A percentile compares a stretch with the other conserved stretches of the same genome.
Evolutionary conservation across 1,139 yeast species (phyloP).

Genomic region (Saccharomycopsis hybrid): DNA sequence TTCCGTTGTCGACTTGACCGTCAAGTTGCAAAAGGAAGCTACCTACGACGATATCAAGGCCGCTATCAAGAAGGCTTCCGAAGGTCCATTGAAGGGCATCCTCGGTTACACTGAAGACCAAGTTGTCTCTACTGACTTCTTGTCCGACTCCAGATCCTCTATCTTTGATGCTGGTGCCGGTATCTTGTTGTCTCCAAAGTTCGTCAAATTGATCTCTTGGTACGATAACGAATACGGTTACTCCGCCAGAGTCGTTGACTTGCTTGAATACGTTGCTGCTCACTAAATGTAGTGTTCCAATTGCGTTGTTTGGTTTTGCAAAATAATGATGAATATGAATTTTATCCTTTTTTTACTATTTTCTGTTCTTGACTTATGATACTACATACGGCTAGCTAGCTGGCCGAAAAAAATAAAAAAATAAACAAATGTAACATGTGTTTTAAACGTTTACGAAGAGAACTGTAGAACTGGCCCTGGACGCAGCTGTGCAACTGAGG

Average conservation of each 20-base stretch:
- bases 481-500: too few species aligned
- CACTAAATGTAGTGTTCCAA: not conserved
- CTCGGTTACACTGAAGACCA: slow-evolving; percentile 81
- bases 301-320: too few species aligned
- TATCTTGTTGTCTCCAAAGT: slow-evolving; percentile 77
- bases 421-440: too few species aligned
- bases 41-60: slow-evolving; percentile 73
- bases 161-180: slow-evolving; percentile 84
- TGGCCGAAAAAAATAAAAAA: too few species aligned
- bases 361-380: too few species aligned
- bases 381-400: too few species aligned
- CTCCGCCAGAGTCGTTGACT: slow-evolving; percentile 87
- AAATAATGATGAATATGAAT: too few species aligned
- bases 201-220: slow-evolving; percentile 82
- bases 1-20: slow-evolving; percentile 71
- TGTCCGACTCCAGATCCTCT: slow-evolving; percentile 69
- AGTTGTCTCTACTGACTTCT: slow-evolving; percentile 80
- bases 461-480: too few species aligned
- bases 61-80: slow-evolving; percentile 63
- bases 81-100: slow-evolving; percentile 67
- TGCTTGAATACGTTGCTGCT: slow-evolving; percentile 31
- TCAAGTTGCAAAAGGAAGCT: slow-evolving; percentile 61
- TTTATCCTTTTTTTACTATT: too few species aligned
- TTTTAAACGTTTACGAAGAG: too few species aligned
- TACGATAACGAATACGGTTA: slow-evolving; percentile 88